phyloP scores from a whole-genome alignment of 2,329 filamentous ascomycete species.

The Polychaeton citri region DNA sequence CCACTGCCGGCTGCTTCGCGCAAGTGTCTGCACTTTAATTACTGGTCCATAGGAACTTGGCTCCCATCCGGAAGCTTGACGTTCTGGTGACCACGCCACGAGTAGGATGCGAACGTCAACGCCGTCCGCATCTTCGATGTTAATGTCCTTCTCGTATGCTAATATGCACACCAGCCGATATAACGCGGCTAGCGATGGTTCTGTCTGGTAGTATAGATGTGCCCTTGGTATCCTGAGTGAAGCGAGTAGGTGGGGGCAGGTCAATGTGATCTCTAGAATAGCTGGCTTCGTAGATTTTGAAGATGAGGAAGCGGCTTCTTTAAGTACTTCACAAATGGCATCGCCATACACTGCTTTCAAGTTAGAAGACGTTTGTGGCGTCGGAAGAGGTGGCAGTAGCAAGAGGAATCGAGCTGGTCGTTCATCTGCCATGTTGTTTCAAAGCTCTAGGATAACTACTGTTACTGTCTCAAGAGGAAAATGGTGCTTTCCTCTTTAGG shows the following conservation, averaged over 20 bases:
- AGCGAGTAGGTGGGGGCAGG: constrained; percentile 47
- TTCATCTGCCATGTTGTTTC: constrained; percentile 7
- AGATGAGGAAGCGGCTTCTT: constrained; percentile 24
- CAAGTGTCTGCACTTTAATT: constrained; percentile 35
- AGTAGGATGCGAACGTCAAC: constrained; percentile 66
- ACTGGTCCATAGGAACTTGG: constrained; percentile 33
- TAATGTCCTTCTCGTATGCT: constrained; percentile 50
- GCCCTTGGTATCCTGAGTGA: constrained; percentile 36
- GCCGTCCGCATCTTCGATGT: constrained; percentile 53
- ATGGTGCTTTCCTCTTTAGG: too few relatives aligned
- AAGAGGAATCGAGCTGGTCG: constrained; percentile 24
- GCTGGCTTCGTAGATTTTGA: constrained; percentile 21
- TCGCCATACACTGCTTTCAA: constrained; percentile 31
- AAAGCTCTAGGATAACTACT: too few relatives aligned
- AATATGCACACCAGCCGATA: constrained; percentile 66
- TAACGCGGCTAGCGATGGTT: constrained; percentile 59
- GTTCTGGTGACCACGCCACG: constrained; percentile 43
- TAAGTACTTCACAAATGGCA: constrained; percentile 28
- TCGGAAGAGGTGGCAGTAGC: constrained; percentile 32
- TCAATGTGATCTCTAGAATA: constrained; percentile 47
- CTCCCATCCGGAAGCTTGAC: constrained; percentile 17
- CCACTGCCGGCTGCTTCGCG: constrained; percentile 44
- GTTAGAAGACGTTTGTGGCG: constrained; percentile 24
- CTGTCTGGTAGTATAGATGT: constrained; percentile 52
- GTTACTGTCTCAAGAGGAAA: too few relatives aligned